These are phyloP conservation scores for Entamoeba moshkovskii DNA, from an alignment of 208 protist genomes.

Conservation along the genomic window DNA sequence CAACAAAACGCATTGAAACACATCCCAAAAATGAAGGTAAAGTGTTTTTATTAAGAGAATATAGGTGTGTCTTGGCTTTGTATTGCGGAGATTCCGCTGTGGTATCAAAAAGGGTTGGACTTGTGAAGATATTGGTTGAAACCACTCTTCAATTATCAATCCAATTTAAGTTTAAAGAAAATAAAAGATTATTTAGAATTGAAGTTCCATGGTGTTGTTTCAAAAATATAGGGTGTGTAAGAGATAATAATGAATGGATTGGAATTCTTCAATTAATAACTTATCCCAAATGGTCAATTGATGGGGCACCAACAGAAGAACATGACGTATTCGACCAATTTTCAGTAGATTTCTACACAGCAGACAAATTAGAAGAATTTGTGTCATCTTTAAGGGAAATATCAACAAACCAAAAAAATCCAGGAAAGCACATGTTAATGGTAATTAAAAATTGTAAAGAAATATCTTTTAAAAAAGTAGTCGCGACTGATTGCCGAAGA, in stretches of 20 bases:
- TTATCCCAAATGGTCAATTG: neutral
- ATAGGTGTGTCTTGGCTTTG: neutral
- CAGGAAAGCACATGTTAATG: neutral
- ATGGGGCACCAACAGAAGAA: neutral
- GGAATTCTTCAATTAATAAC: neutral
- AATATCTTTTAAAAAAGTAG: neutral
- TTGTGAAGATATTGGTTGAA: neutral
- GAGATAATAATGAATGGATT: neutral
- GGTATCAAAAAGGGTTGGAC: neutral
- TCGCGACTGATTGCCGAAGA: neutral
- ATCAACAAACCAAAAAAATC: neutral
- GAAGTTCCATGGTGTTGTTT: neutral
- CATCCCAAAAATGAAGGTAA: neutral
- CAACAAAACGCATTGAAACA: neutral
- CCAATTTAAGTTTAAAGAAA: neutral
- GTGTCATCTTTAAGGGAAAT: neutral
- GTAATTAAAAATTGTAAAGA: neutral
- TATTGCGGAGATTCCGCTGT: neutral
- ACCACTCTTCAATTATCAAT: neutral
- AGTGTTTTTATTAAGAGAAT: neutral
- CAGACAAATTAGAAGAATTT: neutral
- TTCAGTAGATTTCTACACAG: neutral
- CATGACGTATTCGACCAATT: neutral
- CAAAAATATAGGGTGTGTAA: neutral
- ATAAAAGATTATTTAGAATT: neutral